Evolutionary conservation across 2,329 filamentous ascomycete species (phyloP).

Genomic region (Cladophialophora exuberans): DNA sequence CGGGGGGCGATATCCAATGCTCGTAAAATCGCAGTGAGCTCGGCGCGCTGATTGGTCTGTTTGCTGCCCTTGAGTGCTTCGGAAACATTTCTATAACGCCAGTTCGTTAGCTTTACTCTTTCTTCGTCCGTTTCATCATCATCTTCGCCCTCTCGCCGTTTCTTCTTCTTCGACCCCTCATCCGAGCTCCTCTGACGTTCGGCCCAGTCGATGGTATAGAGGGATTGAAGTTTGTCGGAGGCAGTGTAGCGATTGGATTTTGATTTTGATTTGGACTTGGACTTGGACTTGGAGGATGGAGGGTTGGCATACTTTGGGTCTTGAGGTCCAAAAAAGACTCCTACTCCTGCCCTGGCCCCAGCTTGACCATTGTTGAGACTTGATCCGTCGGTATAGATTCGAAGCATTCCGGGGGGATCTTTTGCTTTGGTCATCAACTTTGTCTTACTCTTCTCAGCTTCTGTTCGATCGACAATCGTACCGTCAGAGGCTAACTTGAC

Average conservation of each 20-base stretch:
- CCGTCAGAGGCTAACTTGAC: slow-evolving; percentile 60
- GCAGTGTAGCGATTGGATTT: slow-evolving; percentile 23
- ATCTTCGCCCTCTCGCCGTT: background rate
- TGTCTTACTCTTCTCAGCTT: slow-evolving; percentile 51
- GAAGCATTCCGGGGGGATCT: slow-evolving; percentile 54
- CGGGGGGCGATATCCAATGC: slow-evolving; percentile 76
- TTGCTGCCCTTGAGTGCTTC: slow-evolving; percentile 72
- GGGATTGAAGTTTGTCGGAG: slow-evolving; percentile 17
- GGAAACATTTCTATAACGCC: slow-evolving; percentile 65
- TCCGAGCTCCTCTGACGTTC: slow-evolving; percentile 16
- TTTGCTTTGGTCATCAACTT: slow-evolving; percentile 47
- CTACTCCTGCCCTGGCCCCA: slow-evolving; percentile 62
- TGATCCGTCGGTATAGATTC: slow-evolving; percentile 68
- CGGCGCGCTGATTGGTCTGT: slow-evolving; percentile 96
- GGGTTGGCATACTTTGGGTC: slow-evolving; percentile 54
- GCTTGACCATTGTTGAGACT: slow-evolving; percentile 61
- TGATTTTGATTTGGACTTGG: slow-evolving; percentile 14
- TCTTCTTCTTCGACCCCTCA: slow-evolving; percentile 8
- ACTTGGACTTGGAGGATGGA: slow-evolving; percentile 18
- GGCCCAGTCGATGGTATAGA: slow-evolving; percentile 34
- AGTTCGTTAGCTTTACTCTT: slow-evolving; percentile 31
- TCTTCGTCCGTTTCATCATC: slow-evolving; percentile 11
- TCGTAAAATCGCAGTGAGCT: slow-evolving; percentile 83
- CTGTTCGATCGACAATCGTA: slow-evolving; percentile 59
- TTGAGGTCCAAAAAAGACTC: slow-evolving; percentile 66